phyloP scores from a whole-genome alignment of 192 early-diverging fungal species.

The Allomyces javanicus region DNA sequence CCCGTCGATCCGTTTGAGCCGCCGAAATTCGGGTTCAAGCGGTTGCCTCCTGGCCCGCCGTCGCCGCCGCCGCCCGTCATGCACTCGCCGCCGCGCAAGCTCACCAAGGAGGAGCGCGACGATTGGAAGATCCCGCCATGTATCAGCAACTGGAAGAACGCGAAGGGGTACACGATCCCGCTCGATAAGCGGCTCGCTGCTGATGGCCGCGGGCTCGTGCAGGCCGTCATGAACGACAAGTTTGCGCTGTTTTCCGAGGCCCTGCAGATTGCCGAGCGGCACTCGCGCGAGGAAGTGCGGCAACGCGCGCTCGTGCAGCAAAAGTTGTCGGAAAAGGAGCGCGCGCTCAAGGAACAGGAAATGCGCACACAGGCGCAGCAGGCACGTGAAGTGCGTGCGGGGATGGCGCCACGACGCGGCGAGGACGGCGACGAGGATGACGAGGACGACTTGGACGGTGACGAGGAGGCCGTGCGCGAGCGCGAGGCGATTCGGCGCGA shows the following conservation, averaged over 20 bases:
- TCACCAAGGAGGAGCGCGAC: slow-evolving; percentile 85
- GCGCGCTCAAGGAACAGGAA: slow-evolving; percentile 80
- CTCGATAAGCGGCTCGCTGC: slow-evolving; percentile 95
- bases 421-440: slow-evolving; percentile 11
- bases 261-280: slow-evolving; percentile 72
- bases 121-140: slow-evolving; percentile 98
- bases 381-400: slow-evolving; percentile 75
- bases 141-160: slow-evolving; percentile 99
- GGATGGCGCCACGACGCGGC: slow-evolving; percentile 13
- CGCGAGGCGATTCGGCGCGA: slow-evolving; percentile 77
- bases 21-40: slow-evolving; percentile 76
- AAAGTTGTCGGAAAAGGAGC: slow-evolving; percentile 81
- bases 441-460: slow-evolving; percentile 24
- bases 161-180: slow-evolving; percentile 96
- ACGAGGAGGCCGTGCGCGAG: slow-evolving; percentile 41
- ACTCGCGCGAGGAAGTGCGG: slow-evolving; percentile 83
- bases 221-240: slow-evolving; percentile 76
- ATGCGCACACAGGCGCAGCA: slow-evolving; percentile 74
- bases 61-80: slow-evolving; percentile 93
- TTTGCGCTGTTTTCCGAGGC: slow-evolving; percentile 94
- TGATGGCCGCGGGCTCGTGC: slow-evolving; percentile 87
- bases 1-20: slow-evolving; percentile 95
- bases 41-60: slow-evolving; percentile 60
- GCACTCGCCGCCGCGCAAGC: slow-evolving; percentile 92
- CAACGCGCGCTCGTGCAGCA: slow-evolving; percentile 78